Evolutionary conservation across 2,329 filamentous ascomycete species (phyloP).

Genomic region (Stromatinia cepivora): DNA sequence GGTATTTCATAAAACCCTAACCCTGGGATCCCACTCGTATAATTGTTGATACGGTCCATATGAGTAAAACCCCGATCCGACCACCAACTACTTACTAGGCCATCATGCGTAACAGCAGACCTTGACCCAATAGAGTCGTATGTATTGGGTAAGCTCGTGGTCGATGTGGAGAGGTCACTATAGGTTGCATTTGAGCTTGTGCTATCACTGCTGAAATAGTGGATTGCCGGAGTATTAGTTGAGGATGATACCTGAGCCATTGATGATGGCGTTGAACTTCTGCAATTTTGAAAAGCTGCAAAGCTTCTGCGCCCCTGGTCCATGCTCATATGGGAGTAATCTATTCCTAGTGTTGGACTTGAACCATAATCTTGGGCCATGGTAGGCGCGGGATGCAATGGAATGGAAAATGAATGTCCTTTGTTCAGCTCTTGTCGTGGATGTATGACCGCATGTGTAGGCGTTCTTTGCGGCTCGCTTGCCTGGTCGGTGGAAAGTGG

Average conservation of each 20-base stretch:
- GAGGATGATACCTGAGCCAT: constrained; percentile 25
- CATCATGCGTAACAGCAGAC: not conserved
- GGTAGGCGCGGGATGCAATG: constrained; percentile 25
- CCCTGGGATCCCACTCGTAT: not conserved
- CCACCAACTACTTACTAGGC: constrained; percentile 26
- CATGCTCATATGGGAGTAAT: constrained; percentile 31
- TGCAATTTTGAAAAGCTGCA: constrained; percentile 28
- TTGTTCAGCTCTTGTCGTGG: constrained; percentile 26
- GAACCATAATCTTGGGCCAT: constrained; percentile 21
- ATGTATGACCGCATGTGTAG: constrained; percentile 24
- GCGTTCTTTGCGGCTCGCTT: constrained; percentile 21
- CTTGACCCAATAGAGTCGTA: not conserved
- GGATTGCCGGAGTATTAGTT: constrained; percentile 16
- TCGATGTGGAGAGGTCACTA: constrained; percentile 26
- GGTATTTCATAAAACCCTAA: constrained; percentile 23
- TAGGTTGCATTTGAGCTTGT: constrained; percentile 27
- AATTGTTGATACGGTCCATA: not conserved
- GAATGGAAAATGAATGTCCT: constrained; percentile 22
- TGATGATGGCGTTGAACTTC: constrained; percentile 23
- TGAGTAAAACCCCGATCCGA: not conserved
- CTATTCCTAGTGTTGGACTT: constrained; percentile 31
- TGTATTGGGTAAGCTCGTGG: not conserved
- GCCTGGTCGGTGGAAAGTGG: constrained; percentile 14
- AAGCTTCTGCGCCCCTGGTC: constrained; percentile 31
- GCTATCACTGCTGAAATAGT: constrained; percentile 24